Evolutionary conservation across 1,139 yeast genomes (phyloP), one percentile per base, ranked within the genome.

Genomic region (Saccharomyces hybrid): DNA sequence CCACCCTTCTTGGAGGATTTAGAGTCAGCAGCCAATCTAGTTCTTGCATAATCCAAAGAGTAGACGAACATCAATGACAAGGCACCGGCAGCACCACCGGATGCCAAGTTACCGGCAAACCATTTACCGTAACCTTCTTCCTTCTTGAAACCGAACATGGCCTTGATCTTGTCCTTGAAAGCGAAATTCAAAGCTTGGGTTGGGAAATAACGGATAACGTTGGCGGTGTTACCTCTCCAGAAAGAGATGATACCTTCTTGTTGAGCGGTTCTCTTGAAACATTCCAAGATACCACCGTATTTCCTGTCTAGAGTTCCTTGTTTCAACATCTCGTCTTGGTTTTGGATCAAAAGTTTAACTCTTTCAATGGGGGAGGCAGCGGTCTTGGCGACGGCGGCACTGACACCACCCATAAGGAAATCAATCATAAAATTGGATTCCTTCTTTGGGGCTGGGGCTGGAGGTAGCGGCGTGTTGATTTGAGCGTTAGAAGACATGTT

Each of bases 211-310:
- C 89, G 84, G 75, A 84, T 80, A 62, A 84, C 89, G 77, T 84
- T 84, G 62, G 89, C 89, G 59, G 88, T 82, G 86, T 84, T 84
- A 77, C 89, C 89, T 79, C 88, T 81, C 89, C 89, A 84, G 82
- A 84, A 81, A 56, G 89, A 75, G 58, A 74, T 78, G 61, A 83
- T 66, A 75, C 89, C 90, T 76, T 84, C 90, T 64, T 81, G 83
- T 58, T 80, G 78, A 60, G 83, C 78, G 60, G 89, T 84, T 75
- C 90, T 83, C 67, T 70, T 75, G 84, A 84, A 84, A 74, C 87
- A 82, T 70, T 84, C 88, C 59, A 62, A 73, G 65, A 84, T 84
- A 78, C 90, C 90, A 63, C 71, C 76, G 81, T 84, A 84, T 66
- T 77, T 80, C 69, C 72, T 77, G 66, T 82, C 78, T 67, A 84